A percentile compares a stretch with the other conserved stretches of the same genome.
phyloP scores from a whole-genome alignment of 2,329 filamentous ascomycete genomes.

The Pseudogymnoascus sp. region DNA sequence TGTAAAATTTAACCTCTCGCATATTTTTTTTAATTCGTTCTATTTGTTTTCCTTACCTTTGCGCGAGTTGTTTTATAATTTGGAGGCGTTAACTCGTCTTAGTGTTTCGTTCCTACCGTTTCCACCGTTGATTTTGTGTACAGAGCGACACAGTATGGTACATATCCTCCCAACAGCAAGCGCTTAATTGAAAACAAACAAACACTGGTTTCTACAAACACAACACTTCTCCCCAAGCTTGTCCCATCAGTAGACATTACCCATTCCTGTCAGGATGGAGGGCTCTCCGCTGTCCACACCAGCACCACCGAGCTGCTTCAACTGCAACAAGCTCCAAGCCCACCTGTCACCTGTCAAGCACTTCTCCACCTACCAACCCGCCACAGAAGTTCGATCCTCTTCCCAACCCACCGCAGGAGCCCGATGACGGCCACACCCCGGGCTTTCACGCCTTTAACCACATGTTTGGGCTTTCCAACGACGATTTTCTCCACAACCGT shows the following conservation, averaged over 20 bases:
- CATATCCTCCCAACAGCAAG: neutral
- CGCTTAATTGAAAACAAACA: neutral
- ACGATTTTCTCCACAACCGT: slow-evolving; percentile 11
- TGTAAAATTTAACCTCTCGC: neutral
- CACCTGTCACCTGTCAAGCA: slow-evolving; percentile 22
- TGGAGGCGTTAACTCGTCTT: neutral
- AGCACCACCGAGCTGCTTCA: neutral
- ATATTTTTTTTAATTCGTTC: neutral
- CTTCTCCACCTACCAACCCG: neutral
- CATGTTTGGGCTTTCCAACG: slow-evolving; percentile 12
- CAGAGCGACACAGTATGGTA: neutral
- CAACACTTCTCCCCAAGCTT: neutral
- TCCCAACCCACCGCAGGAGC: neutral
- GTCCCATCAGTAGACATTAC: too few relatives aligned
- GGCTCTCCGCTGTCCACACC: neutral
- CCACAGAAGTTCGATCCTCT: neutral
- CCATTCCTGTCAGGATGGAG: neutral
- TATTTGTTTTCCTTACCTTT: too few relatives aligned
- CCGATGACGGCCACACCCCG: neutral
- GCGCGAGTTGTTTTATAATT: neutral
- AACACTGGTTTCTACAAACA: neutral
- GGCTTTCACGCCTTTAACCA: neutral
- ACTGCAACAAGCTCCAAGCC: slow-evolving; percentile 11
- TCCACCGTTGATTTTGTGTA: neutral
- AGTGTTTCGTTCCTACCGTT: neutral